A percentile compares a stretch with the other conserved stretches of the same genome.
phyloP scores from a whole-genome alignment of 257 asterid species.

The Solanum ossicruentum region DNA sequence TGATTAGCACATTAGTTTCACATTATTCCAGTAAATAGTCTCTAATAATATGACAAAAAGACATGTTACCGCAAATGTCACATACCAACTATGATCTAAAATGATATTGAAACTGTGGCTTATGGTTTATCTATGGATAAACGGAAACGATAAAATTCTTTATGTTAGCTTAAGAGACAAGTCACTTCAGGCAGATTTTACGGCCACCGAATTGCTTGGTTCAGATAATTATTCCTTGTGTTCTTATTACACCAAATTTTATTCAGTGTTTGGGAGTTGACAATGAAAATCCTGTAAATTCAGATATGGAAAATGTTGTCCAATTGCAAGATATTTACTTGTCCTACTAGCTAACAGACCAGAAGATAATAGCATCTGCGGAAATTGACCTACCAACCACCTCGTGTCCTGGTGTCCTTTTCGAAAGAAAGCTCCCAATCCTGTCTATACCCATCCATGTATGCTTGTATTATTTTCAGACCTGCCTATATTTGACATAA shows the following conservation, averaged over 20 bases:
- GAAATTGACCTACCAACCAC: slow-evolving; percentile 69
- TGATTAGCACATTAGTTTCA: background rate
- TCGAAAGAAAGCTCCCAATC: slow-evolving; percentile 95
- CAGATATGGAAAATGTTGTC: background rate
- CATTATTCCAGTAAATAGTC: background rate
- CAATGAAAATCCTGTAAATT: background rate
- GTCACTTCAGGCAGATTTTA: background rate
- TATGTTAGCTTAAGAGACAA: background rate
- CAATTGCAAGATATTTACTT: background rate
- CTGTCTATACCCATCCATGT: slow-evolving; percentile 84
- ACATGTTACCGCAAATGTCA: background rate
- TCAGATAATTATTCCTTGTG: background rate
- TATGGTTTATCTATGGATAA: background rate
- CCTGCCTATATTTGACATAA: slow-evolving; percentile 40
- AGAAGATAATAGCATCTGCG: background rate
- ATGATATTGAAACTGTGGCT: background rate
- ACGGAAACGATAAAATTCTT: background rate
- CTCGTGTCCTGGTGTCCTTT: slow-evolving; percentile 86
- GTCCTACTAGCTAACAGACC: background rate
- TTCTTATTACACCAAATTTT: background rate
- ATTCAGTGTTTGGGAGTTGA: background rate
- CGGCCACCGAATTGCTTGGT: background rate
- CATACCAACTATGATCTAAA: background rate
- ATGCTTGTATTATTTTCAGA: slow-evolving; percentile 65
- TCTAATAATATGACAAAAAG: background rate